Base-by-base conservation (phyloP, 352 stramenopile genomes). In the Plasmopara muralis region DNA sequence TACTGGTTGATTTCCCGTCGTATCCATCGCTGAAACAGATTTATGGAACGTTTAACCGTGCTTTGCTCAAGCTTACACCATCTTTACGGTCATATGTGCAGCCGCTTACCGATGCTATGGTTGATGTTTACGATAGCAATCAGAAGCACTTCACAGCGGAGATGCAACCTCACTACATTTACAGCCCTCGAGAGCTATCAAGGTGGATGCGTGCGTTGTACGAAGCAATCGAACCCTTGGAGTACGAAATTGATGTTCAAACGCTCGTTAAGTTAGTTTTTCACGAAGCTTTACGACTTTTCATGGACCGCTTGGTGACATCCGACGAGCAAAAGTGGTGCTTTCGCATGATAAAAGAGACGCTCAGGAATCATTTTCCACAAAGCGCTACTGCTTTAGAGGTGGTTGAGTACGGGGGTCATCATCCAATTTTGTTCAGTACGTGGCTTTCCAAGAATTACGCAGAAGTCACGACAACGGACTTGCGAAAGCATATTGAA, bases 201-300 rank as follows among this genome's bases (percentile, higher is more conserved):
- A 83, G 97, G 64, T 99, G 97, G 97, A 97, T 99, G 63, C 87
- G 97, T 35, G 97, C 96, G 12, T 74, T 99, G 57, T 99, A 99
- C 66, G 96, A 99, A 72, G 93, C 97, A 6, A 94, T 99, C 62
- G 88, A 97, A 40, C 84, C 89, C 13, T 77, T 98, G 25, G 95
- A 98, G 50, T 95, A 93, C 66, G 92, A 96, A 53, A 84, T 98
- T 35, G 93, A 97, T 18, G 70, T 96, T 20, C 95, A 98, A 72
- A 97, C 96, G 43, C 74, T 99, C 8, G 87, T 98, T 52, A 90
- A 98, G 55, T 82, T 99, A 34, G 98, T 97, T 57, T 96, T 97
- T 44, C 97, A 99, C 63, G 97, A 99, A 80, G 97, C 90, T 10
- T 76, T 99, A 40, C 83, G 97, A 18, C 75, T 99, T 34, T 99